These are phyloP conservation scores for Phyllosticta paracitricarpa DNA, from an alignment of 2,329 filamentous ascomycete species.

Conservation along the genomic window DNA sequence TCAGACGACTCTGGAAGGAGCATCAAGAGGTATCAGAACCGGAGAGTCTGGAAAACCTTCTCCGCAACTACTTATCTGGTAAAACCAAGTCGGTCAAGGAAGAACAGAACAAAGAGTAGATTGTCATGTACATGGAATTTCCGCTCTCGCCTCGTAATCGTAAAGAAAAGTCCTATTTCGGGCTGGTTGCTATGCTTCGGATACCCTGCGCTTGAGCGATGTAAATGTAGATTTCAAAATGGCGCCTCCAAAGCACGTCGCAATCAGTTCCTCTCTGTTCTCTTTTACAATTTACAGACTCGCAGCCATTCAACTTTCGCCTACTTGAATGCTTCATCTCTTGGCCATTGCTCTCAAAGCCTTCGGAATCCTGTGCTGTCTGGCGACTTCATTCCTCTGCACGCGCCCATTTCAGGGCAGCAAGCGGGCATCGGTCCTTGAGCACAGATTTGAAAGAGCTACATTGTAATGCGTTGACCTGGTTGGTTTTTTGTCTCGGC, in stretches of 20 bases:
- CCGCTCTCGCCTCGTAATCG: neutral
- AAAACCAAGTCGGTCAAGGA: neutral
- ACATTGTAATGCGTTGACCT: too few species aligned
- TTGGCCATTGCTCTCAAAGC: too few species aligned
- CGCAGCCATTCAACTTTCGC: too few species aligned
- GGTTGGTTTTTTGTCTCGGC: neutral
- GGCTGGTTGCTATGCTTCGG: neutral
- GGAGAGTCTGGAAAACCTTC: slow-evolving; percentile 30
- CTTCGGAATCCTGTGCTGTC: too few species aligned
- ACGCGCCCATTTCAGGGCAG: too few species aligned
- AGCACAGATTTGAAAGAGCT: too few species aligned
- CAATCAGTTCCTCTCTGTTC: too few species aligned
- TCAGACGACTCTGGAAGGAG: slow-evolving; percentile 63
- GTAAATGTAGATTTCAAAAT: neutral
- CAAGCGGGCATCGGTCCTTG: too few species aligned
- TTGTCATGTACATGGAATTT: neutral
- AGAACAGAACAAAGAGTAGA: neutral
- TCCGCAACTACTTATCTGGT: slow-evolving; percentile 21
- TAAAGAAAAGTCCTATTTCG: neutral
- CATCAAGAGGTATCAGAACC: slow-evolving; percentile 34
- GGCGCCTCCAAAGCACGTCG: too few species aligned
- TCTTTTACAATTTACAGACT: too few species aligned
- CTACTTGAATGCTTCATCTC: too few species aligned
- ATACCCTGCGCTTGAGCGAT: neutral
- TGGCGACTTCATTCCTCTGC: too few species aligned